Evolutionary conservation across 2,329 filamentous ascomycete species (phyloP).

Genomic region (Ophiostoma sp.): DNA sequence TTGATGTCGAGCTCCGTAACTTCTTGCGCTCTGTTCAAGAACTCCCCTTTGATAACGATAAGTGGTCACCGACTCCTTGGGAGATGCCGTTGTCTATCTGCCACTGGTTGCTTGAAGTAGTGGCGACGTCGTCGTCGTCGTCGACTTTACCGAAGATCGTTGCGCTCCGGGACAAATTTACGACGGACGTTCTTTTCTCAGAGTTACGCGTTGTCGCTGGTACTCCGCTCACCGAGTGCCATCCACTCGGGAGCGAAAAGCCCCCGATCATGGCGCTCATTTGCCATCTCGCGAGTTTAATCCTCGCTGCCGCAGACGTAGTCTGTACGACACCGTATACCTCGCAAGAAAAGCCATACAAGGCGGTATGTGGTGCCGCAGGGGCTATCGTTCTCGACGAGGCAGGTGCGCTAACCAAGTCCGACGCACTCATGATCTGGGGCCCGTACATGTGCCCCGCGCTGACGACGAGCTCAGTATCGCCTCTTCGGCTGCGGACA

Average conservation of each 20-base stretch:
- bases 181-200: neutral
- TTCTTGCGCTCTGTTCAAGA: neutral
- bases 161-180: neutral
- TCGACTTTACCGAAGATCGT: neutral
- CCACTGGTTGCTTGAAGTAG: neutral
- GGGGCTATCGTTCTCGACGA: neutral
- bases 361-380: neutral
- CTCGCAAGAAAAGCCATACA: neutral
- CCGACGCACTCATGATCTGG: neutral
- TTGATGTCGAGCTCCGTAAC: neutral
- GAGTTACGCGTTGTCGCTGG: neutral
- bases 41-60: neutral
- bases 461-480: too few species aligned
- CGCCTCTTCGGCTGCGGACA: too few species aligned
- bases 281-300: neutral
- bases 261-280: neutral
- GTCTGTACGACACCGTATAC: neutral
- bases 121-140: neutral
- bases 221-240: neutral
- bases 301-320: neutral
- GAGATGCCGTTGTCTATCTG: neutral
- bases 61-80: neutral
- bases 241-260: neutral
- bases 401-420: neutral
- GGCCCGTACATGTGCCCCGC: neutral